A percentile compares a stretch with the other conserved stretches of the same genome.
These are phyloP conservation scores for Auricularia heimuer DNA, from an alignment of 768 basidiomycete species.

Conservation along the genomic window DNA sequence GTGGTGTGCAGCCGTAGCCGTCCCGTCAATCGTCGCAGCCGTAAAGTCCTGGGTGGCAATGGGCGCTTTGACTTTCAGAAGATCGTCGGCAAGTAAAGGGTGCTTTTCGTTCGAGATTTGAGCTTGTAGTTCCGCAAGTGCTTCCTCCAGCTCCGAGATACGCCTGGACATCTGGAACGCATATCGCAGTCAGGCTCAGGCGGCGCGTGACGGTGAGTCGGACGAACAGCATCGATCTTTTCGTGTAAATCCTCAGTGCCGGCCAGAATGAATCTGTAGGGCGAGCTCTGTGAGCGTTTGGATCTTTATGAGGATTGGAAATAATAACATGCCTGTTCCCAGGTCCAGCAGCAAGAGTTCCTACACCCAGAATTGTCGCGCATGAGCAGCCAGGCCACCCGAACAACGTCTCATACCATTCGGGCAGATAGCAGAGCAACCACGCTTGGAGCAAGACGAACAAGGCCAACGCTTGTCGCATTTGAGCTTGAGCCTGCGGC, in stretches of 20 bases:
- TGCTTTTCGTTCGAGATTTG: conserved; percentile 40
- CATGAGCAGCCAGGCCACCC: background rate
- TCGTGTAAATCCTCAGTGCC: background rate
- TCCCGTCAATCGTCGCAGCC: background rate
- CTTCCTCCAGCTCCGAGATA: conserved; percentile 54
- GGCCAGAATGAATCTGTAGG: background rate
- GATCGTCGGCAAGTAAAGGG: conserved; percentile 59
- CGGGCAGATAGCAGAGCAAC: conserved; percentile 52
- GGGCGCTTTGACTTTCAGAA: conserved; percentile 50
- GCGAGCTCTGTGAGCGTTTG: too few species aligned
- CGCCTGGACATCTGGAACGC: background rate
- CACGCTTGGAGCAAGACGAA: conserved; percentile 49
- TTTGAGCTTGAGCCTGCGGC: conserved; percentile 31
- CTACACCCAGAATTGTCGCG: background rate
- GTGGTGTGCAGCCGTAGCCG: background rate
- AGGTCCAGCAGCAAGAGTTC: background rate
- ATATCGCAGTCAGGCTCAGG: too few species aligned
- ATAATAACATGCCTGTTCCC: background rate
- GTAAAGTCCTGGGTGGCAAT: too few species aligned
- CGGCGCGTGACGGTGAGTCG: too few species aligned
- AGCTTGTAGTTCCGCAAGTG: conserved; percentile 47
- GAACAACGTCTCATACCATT: conserved; percentile 4
- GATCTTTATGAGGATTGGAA: too few species aligned
- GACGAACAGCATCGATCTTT: background rate
- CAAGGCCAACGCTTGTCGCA: conserved; percentile 46